Evolutionary conservation across 331 rosid genomes (phyloP).

Genomic region (Rosa hybrid): DNA sequence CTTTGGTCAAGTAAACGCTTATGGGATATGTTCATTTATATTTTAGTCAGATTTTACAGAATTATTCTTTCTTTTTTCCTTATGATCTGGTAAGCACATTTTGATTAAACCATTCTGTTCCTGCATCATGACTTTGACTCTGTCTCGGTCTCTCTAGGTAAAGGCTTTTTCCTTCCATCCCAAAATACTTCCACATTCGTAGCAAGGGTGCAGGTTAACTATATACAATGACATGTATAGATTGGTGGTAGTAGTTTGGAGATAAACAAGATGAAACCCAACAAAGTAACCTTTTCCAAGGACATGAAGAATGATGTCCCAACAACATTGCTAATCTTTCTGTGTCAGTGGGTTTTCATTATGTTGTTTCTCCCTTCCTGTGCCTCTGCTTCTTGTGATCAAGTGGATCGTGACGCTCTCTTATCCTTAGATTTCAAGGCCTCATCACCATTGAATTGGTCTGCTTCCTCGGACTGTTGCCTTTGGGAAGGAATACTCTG

Average conservation of each 20-base stretch:
- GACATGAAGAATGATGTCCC: neutral
- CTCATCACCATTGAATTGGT: constrained; percentile 55
- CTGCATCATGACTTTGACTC: neutral
- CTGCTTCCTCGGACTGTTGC: constrained; percentile 67
- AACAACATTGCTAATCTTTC: neutral
- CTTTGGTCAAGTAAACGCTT: neutral
- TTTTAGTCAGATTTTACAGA: neutral
- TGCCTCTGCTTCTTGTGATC: constrained; percentile 47
- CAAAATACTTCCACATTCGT: neutral
- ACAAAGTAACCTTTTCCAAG: constrained; percentile 1
- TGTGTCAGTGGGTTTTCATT: neutral
- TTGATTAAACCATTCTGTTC: neutral
- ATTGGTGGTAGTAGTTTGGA: neutral
- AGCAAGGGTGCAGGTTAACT: neutral
- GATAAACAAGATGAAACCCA: constrained; percentile 1
- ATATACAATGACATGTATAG: neutral
- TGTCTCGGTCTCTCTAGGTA: neutral
- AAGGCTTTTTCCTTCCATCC: neutral
- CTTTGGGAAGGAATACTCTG: constrained; percentile 72
- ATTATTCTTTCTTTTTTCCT: neutral
- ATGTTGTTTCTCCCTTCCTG: constrained; percentile 26
- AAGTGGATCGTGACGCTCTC: constrained; percentile 51
- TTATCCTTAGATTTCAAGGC: constrained; percentile 38
- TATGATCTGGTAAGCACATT: neutral
- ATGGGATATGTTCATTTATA: neutral